Conservation (phyloP, 306 rosid species). For the Gastrolobium villosum region DNA sequence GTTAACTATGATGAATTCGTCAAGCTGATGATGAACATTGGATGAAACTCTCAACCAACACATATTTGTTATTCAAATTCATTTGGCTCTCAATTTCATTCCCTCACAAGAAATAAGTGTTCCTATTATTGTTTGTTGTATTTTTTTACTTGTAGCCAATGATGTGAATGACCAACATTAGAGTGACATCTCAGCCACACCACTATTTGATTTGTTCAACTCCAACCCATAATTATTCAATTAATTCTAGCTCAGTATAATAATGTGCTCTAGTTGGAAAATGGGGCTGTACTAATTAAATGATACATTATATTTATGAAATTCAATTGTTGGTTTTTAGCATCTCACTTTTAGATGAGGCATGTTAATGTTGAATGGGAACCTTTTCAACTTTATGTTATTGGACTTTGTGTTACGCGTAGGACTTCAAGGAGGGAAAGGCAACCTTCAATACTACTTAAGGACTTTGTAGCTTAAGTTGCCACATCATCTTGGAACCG, state of each 20-base stretch:
- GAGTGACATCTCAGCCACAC: conserved; percentile 48
- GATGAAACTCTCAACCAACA: conserved; percentile 51
- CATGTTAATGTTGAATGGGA: conserved; percentile 31
- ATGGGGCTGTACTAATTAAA: neutral
- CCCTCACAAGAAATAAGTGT: conserved; percentile 29
- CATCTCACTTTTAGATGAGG: conserved; percentile 12
- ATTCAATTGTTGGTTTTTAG: conserved; percentile 2
- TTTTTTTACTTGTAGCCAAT: conserved; percentile 37
- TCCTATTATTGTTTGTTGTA: conserved; percentile 33
- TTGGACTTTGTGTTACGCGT: too few species aligned
- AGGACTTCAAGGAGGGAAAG: too few species aligned
- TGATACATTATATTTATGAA: neutral
- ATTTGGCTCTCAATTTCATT: conserved; percentile 41
- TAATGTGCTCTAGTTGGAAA: neutral
- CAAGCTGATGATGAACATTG: conserved; percentile 89
- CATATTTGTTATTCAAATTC: conserved; percentile 44
- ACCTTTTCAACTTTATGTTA: conserved; percentile 16
- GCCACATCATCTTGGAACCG: too few species aligned
- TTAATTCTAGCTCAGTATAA: conserved; percentile 21
- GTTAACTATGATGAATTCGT: conserved; percentile 92
- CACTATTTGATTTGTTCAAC: conserved; percentile 57
- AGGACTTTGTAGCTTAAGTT: too few species aligned
- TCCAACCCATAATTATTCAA: conserved; percentile 48
- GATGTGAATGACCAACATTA: conserved; percentile 53
- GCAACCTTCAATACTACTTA: too few species aligned